These are phyloP conservation scores for Candida rishiriensis DNA, from an alignment of 805 yeast species.

Conservation along the genomic window DNA sequence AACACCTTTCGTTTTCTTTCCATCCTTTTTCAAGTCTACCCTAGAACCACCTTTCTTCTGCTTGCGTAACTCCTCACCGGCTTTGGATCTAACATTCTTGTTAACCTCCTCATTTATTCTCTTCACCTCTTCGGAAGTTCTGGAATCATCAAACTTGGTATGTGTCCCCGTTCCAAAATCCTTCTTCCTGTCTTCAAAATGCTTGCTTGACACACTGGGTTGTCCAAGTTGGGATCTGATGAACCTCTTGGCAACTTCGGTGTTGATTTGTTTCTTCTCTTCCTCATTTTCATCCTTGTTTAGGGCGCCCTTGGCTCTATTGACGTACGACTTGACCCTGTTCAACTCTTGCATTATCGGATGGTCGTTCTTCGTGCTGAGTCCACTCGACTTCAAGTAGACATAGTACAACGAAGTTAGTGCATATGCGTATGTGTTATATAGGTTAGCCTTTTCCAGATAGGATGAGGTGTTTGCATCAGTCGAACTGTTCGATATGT, in stretches of 20 bases:
- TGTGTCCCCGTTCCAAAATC: constrained; percentile 39
- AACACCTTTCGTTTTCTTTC: not conserved
- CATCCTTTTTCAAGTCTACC: constrained; percentile 3
- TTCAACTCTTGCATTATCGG: constrained; percentile 64
- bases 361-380: constrained; percentile 47
- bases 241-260: constrained; percentile 41
- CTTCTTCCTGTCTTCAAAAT: constrained; percentile 28
- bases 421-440: constrained; percentile 43
- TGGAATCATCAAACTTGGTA: constrained; percentile 36
- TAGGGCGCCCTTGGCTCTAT: constrained; percentile 43
- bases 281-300: constrained; percentile 24
- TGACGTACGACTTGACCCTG: constrained; percentile 66
- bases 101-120: constrained; percentile 1
- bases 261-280: constrained; percentile 15
- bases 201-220: constrained; percentile 50
- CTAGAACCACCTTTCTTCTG: constrained; percentile 2
- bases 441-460: constrained; percentile 28
- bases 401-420: constrained; percentile 55
- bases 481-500: not conserved
- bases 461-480: constrained; percentile 5
- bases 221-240: constrained; percentile 24
- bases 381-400: constrained; percentile 54
- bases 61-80: not conserved
- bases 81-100: not conserved
- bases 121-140: not conserved